Base-by-base conservation (phyloP, 345 rosid species). In the Arabidopsis suecica region DNA sequence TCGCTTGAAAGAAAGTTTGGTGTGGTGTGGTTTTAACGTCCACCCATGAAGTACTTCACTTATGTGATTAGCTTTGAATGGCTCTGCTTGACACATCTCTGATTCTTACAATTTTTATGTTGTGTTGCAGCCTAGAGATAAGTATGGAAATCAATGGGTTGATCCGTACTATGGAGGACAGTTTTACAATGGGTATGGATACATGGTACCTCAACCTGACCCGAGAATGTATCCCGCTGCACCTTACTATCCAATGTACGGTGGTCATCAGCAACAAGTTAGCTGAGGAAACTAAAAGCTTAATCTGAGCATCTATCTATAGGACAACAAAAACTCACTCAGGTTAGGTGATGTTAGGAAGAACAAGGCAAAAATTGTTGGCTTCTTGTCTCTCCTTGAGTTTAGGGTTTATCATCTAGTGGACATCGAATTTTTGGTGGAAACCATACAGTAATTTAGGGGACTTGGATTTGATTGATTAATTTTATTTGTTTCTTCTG, bases 261-360 rank as follows among this genome's bases (percentile, higher is more conserved):
- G 93, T 34, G 87, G 84, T 73, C 89, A 87, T 78, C 97, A 95
- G 73, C 93, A 92, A 67, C 97, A 95, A 84, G 99, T 95, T 81
- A 95, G 89, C 93, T 92, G 86, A 92, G 34, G 65, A 68, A 76
- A 64, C 62, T 9, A 61, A 56, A 59, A 49, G 60, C 32, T 25
- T 56, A 56, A 30, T 41, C 41, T 48, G 25, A 74, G 61, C 60
- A 67, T 61, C 72, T 49, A 69, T 68, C 72, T 38, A 62, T 5
- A 45, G 70, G n/a, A 44, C 62, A 18, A 47, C 64, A 69, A 62
- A 69, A 65, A 76, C 60, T 63, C 65, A 76, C 70, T 76, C 58
- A 54, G 63, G 36, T 44, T 68, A 76, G 65, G 65, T 61, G 69
- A 41, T 68, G 64, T 54, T 53, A 53, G 48, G 79, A 75, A 42